Evolutionary conservation across 805 yeast species (phyloP).

Genomic region (Teunomyces barrocoloradensis): DNA sequence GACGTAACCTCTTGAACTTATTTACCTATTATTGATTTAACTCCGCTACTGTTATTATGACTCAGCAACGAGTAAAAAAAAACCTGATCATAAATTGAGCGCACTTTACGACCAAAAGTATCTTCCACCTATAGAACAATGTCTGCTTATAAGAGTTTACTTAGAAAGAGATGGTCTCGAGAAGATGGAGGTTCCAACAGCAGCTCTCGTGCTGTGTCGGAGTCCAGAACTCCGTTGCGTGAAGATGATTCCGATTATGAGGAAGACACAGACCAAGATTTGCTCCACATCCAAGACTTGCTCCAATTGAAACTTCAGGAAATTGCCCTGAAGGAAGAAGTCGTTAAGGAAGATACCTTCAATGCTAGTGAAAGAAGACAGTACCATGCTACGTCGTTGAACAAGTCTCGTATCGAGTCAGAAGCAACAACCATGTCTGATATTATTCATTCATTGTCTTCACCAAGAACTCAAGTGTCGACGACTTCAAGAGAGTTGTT

Average conservation of each 20-base stretch:
- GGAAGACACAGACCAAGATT: constrained; percentile 14
- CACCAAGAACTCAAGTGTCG: constrained; percentile 44
- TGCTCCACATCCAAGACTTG: constrained; percentile 11
- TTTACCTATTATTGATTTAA: background rate
- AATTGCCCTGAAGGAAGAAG: constrained; percentile 9
- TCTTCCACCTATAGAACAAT: background rate
- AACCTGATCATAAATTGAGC: background rate
- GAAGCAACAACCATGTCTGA: constrained; percentile 42
- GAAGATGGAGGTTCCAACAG: constrained; percentile 12
- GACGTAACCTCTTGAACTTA: background rate
- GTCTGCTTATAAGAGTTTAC: constrained; percentile 4
- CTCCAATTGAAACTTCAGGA: constrained; percentile 11
- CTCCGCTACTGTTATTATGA: background rate
- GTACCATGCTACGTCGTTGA: constrained; percentile 27
- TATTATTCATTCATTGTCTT: constrained; percentile 41
- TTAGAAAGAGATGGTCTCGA: constrained; percentile 5
- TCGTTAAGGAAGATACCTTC: background rate
- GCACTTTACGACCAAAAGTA: background rate
- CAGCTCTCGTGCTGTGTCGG: constrained; percentile 12
- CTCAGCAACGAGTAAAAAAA: background rate
- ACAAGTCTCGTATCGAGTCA: constrained; percentile 34
- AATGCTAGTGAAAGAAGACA: constrained; percentile 20
- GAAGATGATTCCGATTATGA: constrained; percentile 17
- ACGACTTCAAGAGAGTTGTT: constrained; percentile 47
- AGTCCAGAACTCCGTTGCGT: constrained; percentile 13